Base-by-base conservation (phyloP, 2,329 filamentous ascomycete species). In the Nectriaceae sp. region DNA sequence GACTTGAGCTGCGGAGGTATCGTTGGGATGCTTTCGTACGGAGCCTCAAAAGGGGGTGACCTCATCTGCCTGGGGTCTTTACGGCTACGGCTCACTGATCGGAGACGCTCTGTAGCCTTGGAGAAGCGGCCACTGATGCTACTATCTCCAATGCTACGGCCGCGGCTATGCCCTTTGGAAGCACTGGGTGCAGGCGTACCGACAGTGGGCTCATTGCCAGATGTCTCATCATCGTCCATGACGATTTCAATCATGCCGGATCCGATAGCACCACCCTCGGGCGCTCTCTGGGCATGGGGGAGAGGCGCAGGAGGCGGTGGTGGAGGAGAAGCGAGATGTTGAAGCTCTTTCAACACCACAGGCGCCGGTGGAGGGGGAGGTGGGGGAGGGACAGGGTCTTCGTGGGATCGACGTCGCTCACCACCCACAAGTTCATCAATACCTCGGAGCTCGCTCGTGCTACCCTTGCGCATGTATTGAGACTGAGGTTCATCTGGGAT, bases 161-260 rank as follows among this genome's bases (percentile, higher is more conserved):
- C 81, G 21, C 83, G 80, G 56, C 65, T 75, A 61, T 85, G 82
- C 18, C 74, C 71, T 50, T 66, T 70, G 24, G 21, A 40, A 19
- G 11, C 18, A 72, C 75, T 4, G 74, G 76, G 2, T 70, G 40
- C 52, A 11, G 11, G 63, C 54, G 11, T 69, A 42, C 60, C 56
- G 18, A 63, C 57, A 16, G 53, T 48, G n/a, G 42, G 44, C 5
- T 63, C 60, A 15, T 57, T 61, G 4, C 56, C 53, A 4, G 59
- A 54, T 11, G 56, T 63, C 16, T 79, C 75, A 5, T 83, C 79
- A 2, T 83, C 80, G 54, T 86, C 82, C 77, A 84, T 83, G 42
- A 87, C 81, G 52, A 87, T 83, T 63, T 87, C 83, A 54, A 87
- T 85, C 60, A 82, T 78, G 4, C 78, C 82, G 0, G 79, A 77